Evolutionary conservation across 176 grass and related monocot species (phyloP), one percentile per base, ranked within the genome.

Genomic region (Juncus effusus): DNA sequence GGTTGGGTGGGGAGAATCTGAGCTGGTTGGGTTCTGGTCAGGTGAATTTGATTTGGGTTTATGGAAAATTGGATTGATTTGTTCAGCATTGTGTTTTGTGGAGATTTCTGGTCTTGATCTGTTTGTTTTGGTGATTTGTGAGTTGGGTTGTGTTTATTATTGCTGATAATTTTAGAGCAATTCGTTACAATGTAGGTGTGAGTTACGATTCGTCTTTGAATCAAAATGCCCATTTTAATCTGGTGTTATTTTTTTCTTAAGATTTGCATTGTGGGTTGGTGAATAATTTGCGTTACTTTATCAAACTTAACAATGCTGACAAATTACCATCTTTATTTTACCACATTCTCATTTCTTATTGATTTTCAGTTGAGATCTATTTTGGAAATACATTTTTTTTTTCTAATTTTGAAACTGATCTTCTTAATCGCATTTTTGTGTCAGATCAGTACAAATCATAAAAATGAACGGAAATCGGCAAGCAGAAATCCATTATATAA

Each of bases 401-500:
- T 19, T 7, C 6, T 50, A 19, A 65, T 40, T 11, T 19, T 51
- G 4, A 47, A 47, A 6, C 44, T 9, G 44, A 47, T 47, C 0
- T 47, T 47, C 9, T 47, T 47, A 47, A 6, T 47, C 44, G 44
- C 6, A 19, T 44, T 53, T 19, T 72, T 72, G 38, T n/a, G 42
- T 59, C 42, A 59, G 54, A 35, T 59, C 42, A 59, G 38, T 52
- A 44, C 42, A 60, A 11, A 72, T 38, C 54, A 45, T 13, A 91
- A 62, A 74, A 64, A 88, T 91, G 92, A 88, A 74, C 70, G 71
- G 66, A 40, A 73, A 75, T 65, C 65, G 82, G 40, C 92, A 88
- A 69, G 91, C 91, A 87, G 92, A 96, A 71, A 80, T 91, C 67
- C 87, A 96, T 79, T 96, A 96, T 70, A 88, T 91, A 83, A 90